These are phyloP conservation scores for Arthrobotrys conoides DNA, from an alignment of 2,329 filamentous ascomycete genomes.

Conservation along the genomic window DNA sequence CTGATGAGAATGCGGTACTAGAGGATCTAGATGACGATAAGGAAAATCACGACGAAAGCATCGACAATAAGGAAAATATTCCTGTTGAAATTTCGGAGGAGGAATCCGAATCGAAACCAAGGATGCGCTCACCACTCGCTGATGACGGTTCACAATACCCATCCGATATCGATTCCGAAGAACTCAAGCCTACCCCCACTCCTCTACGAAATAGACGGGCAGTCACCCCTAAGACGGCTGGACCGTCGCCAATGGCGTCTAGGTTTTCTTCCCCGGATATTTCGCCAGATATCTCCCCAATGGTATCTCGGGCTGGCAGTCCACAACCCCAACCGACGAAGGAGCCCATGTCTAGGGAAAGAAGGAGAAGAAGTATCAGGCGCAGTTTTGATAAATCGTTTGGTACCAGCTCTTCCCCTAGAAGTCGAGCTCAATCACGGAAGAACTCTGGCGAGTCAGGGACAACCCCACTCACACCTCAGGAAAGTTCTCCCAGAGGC, in stretches of 20 bases:
- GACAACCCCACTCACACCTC: constrained; percentile 1
- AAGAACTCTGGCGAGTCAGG: constrained; percentile 17
- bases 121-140: no score
- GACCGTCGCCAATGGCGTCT: constrained; percentile 47
- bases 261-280: constrained; percentile 52
- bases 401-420: constrained; percentile 7
- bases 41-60: constrained; percentile 45
- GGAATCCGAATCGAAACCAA: constrained; percentile 7
- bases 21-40: constrained; percentile 48
- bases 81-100: constrained; percentile 50
- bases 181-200: constrained; percentile 31
- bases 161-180: constrained; percentile 35
- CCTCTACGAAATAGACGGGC: constrained; percentile 27
- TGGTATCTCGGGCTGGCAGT: constrained; percentile 33
- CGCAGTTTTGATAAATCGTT: constrained; percentile 44
- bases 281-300: constrained; percentile 55
- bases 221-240: constrained; percentile 50
- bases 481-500: constrained; percentile 25
- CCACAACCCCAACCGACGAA: constrained; percentile 28
- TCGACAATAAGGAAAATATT: constrained; percentile 58
- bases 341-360: constrained; percentile 16
- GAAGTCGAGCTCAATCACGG: constrained; percentile 22
- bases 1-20: constrained; percentile 24
- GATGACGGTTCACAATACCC: constrained; percentile 1
- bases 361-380: constrained; percentile 30